Evolutionary conservation across 2,329 filamentous ascomycete species (phyloP).

Genomic region (Colletotrichum higginsianum): DNA sequence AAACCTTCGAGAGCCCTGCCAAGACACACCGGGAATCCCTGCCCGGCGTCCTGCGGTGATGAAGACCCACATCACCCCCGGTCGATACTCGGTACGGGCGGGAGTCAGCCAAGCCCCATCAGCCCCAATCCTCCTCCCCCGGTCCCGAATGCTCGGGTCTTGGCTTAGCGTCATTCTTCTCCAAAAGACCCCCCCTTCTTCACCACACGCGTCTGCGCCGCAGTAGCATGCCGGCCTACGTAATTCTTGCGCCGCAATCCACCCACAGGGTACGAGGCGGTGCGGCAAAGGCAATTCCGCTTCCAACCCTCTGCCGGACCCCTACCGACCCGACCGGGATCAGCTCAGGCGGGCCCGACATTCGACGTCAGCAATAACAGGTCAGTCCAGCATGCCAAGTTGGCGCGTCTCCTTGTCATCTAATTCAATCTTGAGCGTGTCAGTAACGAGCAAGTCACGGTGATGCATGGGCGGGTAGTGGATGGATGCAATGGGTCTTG

Average conservation of each 20-base stretch:
- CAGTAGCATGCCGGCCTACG: neutral
- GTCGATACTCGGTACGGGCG: neutral
- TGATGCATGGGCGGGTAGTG: too few species aligned
- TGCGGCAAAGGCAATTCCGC: neutral
- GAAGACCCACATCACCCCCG: neutral
- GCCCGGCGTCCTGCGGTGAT: neutral
- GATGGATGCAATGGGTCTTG: too few species aligned
- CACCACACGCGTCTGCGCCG: conserved; percentile 8
- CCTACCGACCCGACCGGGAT: neutral
- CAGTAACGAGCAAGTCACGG: neutral
- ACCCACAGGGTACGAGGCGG: neutral
- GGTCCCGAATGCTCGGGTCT: conserved; percentile 24
- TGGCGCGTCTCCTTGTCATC: neutral
- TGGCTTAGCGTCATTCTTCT: conserved; percentile 11
- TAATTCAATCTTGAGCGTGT: neutral
- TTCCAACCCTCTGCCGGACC: too few species aligned
- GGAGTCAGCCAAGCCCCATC: neutral
- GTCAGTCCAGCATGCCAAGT: neutral
- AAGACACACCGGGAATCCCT: neutral
- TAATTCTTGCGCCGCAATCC: neutral
- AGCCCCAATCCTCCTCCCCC: neutral
- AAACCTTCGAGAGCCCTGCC: neutral
- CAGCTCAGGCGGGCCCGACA: neutral
- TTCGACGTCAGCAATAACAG: neutral
- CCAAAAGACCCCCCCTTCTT: neutral